phyloP scores from a whole-genome alignment of 305 asterid genomes.

The Fraxinus sp. region DNA sequence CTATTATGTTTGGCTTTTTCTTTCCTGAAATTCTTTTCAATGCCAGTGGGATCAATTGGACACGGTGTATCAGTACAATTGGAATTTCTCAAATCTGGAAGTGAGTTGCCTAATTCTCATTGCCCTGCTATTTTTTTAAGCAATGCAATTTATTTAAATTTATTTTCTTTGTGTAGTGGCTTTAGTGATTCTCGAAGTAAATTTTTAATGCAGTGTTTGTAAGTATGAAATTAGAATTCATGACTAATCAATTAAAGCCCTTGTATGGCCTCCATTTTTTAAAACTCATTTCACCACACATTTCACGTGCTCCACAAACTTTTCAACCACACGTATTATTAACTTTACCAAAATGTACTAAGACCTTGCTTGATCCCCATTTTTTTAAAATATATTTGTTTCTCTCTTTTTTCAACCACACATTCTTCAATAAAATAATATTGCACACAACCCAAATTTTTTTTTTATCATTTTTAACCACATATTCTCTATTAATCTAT shows the following conservation, averaged over 20 bases:
- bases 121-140: slow-evolving; percentile 1
- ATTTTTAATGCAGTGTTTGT: neutral
- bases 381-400: no score
- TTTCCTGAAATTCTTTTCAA: neutral
- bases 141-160: neutral
- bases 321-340: neutral
- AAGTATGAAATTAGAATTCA: neutral
- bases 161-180: neutral
- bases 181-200: neutral
- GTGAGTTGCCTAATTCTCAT: slow-evolving; percentile 45
- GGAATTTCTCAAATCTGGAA: slow-evolving; percentile 62
- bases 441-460: no score
- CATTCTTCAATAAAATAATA: no score
- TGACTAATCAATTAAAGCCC: neutral
- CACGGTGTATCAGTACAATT: slow-evolving; percentile 66
- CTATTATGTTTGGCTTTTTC: neutral
- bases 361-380: no score
- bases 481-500: no score
- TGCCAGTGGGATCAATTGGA: slow-evolving; percentile 81
- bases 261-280: neutral
- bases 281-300: neutral
- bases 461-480: no score
- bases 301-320: neutral
- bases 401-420: no score
- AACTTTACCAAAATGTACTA: no score